Evolutionary conservation across 164 flowering plant species (phyloP), one percentile per base, ranked within the genome.

Genomic region (Paratinospora sagittata): DNA sequence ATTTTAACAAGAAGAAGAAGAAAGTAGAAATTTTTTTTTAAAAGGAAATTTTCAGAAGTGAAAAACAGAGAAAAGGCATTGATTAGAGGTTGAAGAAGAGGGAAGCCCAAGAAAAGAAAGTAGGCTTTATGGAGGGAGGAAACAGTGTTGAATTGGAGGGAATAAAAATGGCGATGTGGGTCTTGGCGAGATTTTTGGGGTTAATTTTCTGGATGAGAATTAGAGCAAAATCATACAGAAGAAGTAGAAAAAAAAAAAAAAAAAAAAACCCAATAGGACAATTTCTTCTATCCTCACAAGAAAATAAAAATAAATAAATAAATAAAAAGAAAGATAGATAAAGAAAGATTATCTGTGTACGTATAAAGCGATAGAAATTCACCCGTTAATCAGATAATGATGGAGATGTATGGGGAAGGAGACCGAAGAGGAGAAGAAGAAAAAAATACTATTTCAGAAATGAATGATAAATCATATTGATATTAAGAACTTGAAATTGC

Each of bases 1-100:
- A 87, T 85, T 76, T 16, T 23, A 27, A 11, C n/a, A 47, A 33
- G 37, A 17, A 24, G 19, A n/a, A 17, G 37, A 24, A 7, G 39
- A 57, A 66, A 55, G 67, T 61, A 62, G 68, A 45, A 21, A 36
- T 52, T 27, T 66, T 13, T 36, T n/a, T 57, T 23, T 14, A 19
- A n/a, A n/a, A n/a, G n/a, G n/a, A n/a, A n/a, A n/a, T n/a, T n/a
- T n/a, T n/a, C n/a, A n/a, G n/a, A n/a, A n/a, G n/a, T n/a, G n/a
- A n/a, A n/a, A n/a, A n/a, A n/a, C 2, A 62, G 43, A 58, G 55
- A 73, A 26, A 11, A 43, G 49, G 0, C 49, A 43, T 43, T 43
- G 49, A n/a, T n/a, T n/a, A n/a, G n/a, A 43, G 14, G 49, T 16
- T 43, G 1, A 43, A 43, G 14, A 1, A 43, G 49, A 7, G 49